Evolutionary conservation across 106 monocot species (phyloP), one percentile per base, ranked within the genome.

Genomic region (Allium fistulosum): DNA sequence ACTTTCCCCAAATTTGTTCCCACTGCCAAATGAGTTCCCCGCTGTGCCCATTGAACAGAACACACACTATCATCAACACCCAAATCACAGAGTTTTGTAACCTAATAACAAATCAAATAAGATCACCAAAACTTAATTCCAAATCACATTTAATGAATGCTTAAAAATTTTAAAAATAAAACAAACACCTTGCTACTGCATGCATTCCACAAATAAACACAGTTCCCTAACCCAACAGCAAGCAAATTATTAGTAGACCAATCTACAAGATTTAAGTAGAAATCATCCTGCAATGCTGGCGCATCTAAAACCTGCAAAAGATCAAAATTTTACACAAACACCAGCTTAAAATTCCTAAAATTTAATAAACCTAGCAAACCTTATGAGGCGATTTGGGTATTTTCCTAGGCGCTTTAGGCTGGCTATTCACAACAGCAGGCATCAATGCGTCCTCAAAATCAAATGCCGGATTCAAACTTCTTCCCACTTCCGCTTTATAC

Each of bases 151-250:
- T 37, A 37, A 65, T 64, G 0, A 63, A 49, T 49, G 46, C 26
- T 18, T 11, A 46, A 16, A 57, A 51, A 11, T 26, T 8, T 55
- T 1, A 49, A 68, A 55, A 55, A 55, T 55, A 68, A 68, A 62
- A 77, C 50, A 81, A 59, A 50, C 26, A 86, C 96, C 96, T 97
- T 97, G 82, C 96, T 92, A 66, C 92, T 99, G 74, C 92, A 99
- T 10, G 90, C 97, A 85, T 93, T 99, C 97, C 97, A 99, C n/a
- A 99, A 74, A 75, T 99, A 99, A 46, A 99, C 97, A 46, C 87
- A 90, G 79, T 90, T 93, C 15, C 97, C 97, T 72, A 99, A 58
- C 14, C 90, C 92, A 58, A 99, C 92, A 8, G 92, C 89, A 57
- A 99, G 59, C 63, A 99, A 75, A 87, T 99, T 99, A 59, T 93